Base-by-base conservation (phyloP, 2,329 filamentous ascomycete genomes). In the Cercospora brassicicola region DNA sequence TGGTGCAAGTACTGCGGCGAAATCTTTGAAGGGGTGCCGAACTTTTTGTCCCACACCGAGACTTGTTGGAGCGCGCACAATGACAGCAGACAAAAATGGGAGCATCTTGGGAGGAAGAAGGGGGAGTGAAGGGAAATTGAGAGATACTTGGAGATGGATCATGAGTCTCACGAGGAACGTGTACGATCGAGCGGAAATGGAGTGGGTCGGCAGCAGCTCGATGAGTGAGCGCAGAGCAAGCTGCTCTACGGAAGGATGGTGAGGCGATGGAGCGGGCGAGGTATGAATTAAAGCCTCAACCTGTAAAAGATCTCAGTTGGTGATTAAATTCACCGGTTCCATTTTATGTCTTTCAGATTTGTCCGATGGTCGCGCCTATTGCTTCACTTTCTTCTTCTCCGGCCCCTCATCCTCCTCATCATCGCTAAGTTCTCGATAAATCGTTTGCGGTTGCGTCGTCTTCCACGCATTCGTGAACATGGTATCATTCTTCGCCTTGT, bases 401-500 rank as follows among this genome's bases (percentile, higher is more conserved):
- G 91, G 87, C n/a, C 87, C 88, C 3, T 84, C 86, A 6, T 87
- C 86, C 62, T 88, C 90, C 45, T 88, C 92, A 74, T 96, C 94
- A 15, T 93, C 92, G 78, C 93, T 96, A 36, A 95, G 76, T 53
- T 97, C 92, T 7, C 91, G 91, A 82, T 96, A 99, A 72, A 97
- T 90, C 28, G 94, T 93, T 73, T 94, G 90, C 0, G 95, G 95
- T 81, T 98, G 94, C 42, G 93, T 98, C 74, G 90, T 86, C 77
- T 91, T 91, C 91, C 93, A 99, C 15, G 94, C 95, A 73, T 91
- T 92, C 31, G 95, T 99, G 77, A 98, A 99, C 75, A 97, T 86
- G 0, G 94, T 94, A 78, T 98, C 94, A 78, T 92, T 94, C 80
- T 96, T 89, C 11, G 94, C 93, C 77, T 96, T 90, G 65, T 96